Percentiles rank a stretch among this genome's conserved stretches.
phyloP scores from a whole-genome alignment of 225 moss, liverwort and hornwort genomes.

The Takakia lepidozioides region DNA sequence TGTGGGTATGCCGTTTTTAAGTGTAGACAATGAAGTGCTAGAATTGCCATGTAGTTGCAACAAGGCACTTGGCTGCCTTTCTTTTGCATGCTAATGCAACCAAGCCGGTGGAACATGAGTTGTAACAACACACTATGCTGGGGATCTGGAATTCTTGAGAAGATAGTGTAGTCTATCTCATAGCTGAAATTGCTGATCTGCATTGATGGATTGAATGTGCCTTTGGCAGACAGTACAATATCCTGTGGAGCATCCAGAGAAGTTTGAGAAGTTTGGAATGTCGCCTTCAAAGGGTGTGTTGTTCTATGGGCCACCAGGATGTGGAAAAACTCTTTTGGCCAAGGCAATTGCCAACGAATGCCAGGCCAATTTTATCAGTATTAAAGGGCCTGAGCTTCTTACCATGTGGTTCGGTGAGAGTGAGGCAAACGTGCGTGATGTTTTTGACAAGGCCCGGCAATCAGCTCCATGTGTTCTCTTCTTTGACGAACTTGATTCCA shows the following conservation, averaged over 20 bases:
- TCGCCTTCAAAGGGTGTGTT: slow-evolving; percentile 96
- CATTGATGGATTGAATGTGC: not conserved
- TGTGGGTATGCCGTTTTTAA: not conserved
- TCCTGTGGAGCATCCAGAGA: slow-evolving; percentile 99
- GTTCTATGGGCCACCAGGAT: slow-evolving; percentile 91
- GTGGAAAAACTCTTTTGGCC: slow-evolving; percentile 85
- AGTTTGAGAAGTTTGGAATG: no score
- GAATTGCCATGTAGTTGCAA: no score
- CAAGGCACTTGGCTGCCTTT: no score
- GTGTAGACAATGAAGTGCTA: no score
- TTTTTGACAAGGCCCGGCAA: no score
- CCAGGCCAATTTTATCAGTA: slow-evolving; percentile 82
- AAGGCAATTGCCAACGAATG: slow-evolving; percentile 99
- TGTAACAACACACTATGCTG: no score
- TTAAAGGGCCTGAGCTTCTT: slow-evolving; percentile 88
- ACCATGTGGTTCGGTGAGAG: slow-evolving; percentile 99
- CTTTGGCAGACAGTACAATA: slow-evolving; percentile 79
- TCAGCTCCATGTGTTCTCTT: slow-evolving; percentile 97
- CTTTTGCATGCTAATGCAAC: no score
- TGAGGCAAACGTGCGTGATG: slow-evolving; percentile 94
- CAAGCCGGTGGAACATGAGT: no score
- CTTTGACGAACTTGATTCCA: slow-evolving; percentile 93
- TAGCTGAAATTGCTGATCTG: no score
- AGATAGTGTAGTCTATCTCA: no score
- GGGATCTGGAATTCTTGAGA: no score